Conservation (phyloP, 345 rosid genomes). For the Salix udensis region DNA sequence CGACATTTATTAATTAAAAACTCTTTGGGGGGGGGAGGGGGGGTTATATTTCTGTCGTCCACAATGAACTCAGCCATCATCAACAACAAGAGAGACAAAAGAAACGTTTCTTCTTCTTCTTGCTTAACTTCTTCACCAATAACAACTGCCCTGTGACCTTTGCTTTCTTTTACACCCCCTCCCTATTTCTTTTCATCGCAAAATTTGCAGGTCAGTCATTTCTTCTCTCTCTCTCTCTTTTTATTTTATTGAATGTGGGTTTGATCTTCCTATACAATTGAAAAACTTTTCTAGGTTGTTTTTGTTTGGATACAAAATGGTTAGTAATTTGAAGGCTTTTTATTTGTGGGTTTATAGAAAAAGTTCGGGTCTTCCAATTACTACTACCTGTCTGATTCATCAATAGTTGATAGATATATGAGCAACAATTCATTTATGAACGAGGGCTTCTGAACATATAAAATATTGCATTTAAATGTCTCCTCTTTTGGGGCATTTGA, state of each 20-base stretch:
- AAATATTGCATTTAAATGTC: not conserved
- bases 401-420: not conserved
- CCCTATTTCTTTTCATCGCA: not conserved
- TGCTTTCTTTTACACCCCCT: not conserved
- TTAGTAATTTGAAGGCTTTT: not conserved
- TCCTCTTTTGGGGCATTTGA: not conserved
- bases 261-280: slow-evolving; percentile 8
- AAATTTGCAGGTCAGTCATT: slow-evolving; percentile 14
- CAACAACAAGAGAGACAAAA: not conserved
- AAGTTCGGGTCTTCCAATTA: not conserved
- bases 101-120: not conserved
- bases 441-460: not conserved
- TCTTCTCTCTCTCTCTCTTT: not conserved
- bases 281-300: not conserved
- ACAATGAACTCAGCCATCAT: slow-evolving; percentile 3
- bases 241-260: not conserved
- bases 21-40: too few relatives aligned
- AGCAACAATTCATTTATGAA: not conserved
- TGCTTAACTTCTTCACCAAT: not conserved
- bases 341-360: not conserved
- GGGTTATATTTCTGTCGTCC: not conserved
- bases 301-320: slow-evolving; percentile 9
- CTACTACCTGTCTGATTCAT: not conserved
- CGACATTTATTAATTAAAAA: not conserved
- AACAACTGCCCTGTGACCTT: not conserved